Conservation (phyloP, 2,329 filamentous ascomycete species). For the Celoporthe dispersa region DNA sequence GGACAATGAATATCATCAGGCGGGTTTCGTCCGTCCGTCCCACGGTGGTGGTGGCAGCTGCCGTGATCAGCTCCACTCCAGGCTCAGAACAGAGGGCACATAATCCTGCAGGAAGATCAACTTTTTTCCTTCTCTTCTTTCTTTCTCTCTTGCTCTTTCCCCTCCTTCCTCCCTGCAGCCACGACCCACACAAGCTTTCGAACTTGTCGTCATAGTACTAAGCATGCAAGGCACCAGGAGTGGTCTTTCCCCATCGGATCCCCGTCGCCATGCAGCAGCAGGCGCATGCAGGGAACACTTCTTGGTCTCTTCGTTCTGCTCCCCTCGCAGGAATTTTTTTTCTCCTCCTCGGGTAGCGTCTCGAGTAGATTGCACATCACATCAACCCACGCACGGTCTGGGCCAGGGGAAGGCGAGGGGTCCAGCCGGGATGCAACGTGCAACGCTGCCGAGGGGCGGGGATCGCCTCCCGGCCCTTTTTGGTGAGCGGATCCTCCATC, state of each 20-base stretch:
- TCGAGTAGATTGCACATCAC: slow-evolving; percentile 15
- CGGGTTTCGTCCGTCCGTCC: neutral
- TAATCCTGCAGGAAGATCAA: neutral
- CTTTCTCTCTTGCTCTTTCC: neutral
- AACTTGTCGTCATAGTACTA: slow-evolving; percentile 14
- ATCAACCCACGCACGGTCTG: neutral
- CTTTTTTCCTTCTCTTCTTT: neutral
- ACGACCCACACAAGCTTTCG: slow-evolving; percentile 2
- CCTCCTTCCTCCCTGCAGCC: neutral
- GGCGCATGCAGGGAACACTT: slow-evolving; percentile 12
- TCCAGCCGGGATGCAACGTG: slow-evolving; percentile 19
- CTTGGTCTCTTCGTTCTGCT: neutral
- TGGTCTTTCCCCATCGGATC: slow-evolving; percentile 8
- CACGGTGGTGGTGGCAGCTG: neutral
- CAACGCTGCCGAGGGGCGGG: slow-evolving; percentile 6
- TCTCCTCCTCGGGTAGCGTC: slow-evolving; percentile 6
- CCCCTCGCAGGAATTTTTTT: slow-evolving; percentile 9
- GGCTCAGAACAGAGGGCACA: slow-evolving; percentile 3
- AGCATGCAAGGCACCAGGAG: slow-evolving; percentile 7
- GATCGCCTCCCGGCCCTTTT: neutral
- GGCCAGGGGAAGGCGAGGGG: neutral
- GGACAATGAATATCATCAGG: neutral
- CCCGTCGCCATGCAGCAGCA: slow-evolving; percentile 20
- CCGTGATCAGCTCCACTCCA: neutral
- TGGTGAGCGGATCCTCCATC: neutral